Base-by-base conservation (phyloP, 2,329 filamentous ascomycete genomes). In the Samsoniella hepiali region DNA sequence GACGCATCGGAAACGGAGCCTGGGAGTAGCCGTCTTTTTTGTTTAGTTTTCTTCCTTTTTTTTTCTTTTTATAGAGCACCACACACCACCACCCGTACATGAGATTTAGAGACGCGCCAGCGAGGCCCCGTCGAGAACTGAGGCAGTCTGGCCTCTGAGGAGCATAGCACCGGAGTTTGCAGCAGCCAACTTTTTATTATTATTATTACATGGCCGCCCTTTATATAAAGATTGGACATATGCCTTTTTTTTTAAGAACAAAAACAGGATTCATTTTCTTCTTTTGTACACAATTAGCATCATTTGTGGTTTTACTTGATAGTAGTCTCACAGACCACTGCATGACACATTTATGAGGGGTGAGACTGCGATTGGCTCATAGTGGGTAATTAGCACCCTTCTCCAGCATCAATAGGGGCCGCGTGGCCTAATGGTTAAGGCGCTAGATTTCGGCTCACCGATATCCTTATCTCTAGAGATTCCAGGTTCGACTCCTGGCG, bases 341-440 rank as follows among this genome's bases (percentile, higher is more conserved):
- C 22, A 22, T 22, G 1, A 22, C 22, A 22, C 22, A 22, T 22
- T 22, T 22, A 22, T 27, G 9, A 5, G 32, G 7, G 4, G n/a
- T 27, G 50, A 15, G 3, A 17, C 1, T 17, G 29, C 11, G 47
- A 44, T 10, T 1, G 51, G 54, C 31, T 51, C 47, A 59, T 63
- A 55, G 42, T 31, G 32, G 11, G 31, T 36, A 53, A 64, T 63
- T 53, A 63, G 54, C 11, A 1, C 10, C 17, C 22, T 22, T 10
- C 2, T 6, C 6, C 10, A 3, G 1, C 13, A 55, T 50, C 5
- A 15, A 64, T 36, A 67, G 73, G 22, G 75, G 58, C 75, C 75
- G 75, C 75, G 74, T 77, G 74, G 75, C 75, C 73, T 74, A 77
- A 77, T 77, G 75, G 75, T 67, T 77, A 77, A 74, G 73, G 75